phyloP scores from a whole-genome alignment of 441 rosid species.

The Pelargonium cotyledonis region DNA sequence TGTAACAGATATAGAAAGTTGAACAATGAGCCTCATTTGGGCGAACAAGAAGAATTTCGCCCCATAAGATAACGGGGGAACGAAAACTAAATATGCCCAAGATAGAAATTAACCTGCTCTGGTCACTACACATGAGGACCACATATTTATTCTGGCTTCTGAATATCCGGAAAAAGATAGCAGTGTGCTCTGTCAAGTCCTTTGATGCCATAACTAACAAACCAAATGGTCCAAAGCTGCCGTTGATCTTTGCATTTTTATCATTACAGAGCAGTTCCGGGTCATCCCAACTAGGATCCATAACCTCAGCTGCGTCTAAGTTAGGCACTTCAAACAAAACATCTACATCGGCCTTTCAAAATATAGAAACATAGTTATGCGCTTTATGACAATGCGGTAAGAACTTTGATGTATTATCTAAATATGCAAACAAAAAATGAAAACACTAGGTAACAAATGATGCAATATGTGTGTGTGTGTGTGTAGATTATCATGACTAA shows the following conservation, averaged over 20 bases:
- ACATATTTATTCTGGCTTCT: not conserved
- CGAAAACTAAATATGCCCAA: not conserved
- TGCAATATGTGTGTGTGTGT: not conserved
- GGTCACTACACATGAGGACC: conserved; percentile 3
- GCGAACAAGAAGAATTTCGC: not conserved
- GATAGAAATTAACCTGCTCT: not conserved
- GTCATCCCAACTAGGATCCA: conserved; percentile 2
- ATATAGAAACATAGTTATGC: not conserved
- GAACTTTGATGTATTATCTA: not conserved
- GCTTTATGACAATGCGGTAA: not conserved
- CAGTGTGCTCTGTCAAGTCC: conserved; percentile 6
- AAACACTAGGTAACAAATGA: not conserved
- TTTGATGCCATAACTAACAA: not conserved
- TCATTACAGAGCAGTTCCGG: not conserved
- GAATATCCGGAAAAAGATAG: conserved; percentile 5
- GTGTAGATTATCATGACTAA: not conserved
- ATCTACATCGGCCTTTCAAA: conserved; percentile 4
- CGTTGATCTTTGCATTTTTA: conserved; percentile 1
- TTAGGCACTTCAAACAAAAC: conserved; percentile 2
- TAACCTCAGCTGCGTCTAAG: not conserved
- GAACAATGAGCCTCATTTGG: not conserved
- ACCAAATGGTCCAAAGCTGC: conserved; percentile 4
- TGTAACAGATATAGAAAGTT: not conserved
- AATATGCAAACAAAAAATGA: not conserved
- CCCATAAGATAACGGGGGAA: not conserved